Percentiles rank a stretch among this genome's conserved stretches.
Evolutionary conservation across 805 yeast species (phyloP).

Genomic region (Grigorovia jiainica): DNA sequence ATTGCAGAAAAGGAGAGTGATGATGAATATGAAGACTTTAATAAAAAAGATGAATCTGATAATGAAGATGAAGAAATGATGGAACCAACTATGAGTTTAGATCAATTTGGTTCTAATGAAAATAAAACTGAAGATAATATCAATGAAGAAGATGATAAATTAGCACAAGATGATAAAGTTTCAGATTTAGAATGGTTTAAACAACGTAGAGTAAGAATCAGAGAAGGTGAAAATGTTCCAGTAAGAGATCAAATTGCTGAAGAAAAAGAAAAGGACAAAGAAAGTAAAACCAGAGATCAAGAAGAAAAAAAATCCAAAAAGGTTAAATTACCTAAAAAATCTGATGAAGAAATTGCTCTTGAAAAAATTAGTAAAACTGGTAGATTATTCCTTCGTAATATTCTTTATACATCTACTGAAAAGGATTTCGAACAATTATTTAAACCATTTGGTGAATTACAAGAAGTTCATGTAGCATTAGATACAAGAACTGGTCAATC

Average conservation of each 20-base stretch:
- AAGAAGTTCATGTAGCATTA: slow-evolving; percentile 86
- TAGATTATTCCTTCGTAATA: slow-evolving; percentile 80
- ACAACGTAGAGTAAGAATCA: slow-evolving; percentile 62
- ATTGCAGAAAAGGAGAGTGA: slow-evolving; percentile 32
- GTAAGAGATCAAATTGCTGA: slow-evolving; percentile 1
- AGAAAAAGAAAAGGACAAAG: slow-evolving; percentile 6
- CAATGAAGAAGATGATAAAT: slow-evolving; percentile 19
- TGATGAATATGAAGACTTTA: slow-evolving; percentile 35
- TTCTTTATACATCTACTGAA: slow-evolving; percentile 70
- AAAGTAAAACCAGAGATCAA: slow-evolving; percentile 4
- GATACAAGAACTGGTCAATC: slow-evolving; percentile 85
- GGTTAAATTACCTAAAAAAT: slow-evolving; percentile 23
- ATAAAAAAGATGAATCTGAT: slow-evolving; percentile 14
- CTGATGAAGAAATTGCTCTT: slow-evolving; percentile 38
- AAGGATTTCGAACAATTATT: slow-evolving; percentile 65
- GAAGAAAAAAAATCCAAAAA: slow-evolving; percentile 6
- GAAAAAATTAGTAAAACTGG: slow-evolving; percentile 57
- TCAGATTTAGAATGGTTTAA: slow-evolving; percentile 86
- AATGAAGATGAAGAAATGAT: slow-evolving; percentile 32
- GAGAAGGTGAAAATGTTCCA: slow-evolving; percentile 33
- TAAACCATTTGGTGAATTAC: slow-evolving; percentile 55
- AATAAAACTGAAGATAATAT: slow-evolving; percentile 11
- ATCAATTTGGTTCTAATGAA: slow-evolving; percentile 13
- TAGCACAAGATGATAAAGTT: slow-evolving; percentile 42
- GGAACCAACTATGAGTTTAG: slow-evolving; percentile 42